phyloP scores from a whole-genome alignment of 2,329 filamentous ascomycete genomes.

The Apiospora phragmitis region DNA sequence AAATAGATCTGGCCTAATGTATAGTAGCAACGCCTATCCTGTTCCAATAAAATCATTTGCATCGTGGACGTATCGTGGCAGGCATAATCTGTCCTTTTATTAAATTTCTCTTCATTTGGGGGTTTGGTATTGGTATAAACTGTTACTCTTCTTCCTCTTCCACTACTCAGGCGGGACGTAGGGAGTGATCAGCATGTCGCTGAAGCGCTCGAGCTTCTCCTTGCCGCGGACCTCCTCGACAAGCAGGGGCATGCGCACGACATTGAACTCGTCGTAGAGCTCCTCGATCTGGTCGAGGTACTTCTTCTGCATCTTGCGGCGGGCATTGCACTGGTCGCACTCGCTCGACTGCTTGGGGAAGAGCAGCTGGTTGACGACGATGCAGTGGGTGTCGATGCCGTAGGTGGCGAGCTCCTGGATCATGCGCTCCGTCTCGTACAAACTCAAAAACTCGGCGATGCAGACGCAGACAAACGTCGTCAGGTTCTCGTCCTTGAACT shows the following conservation, averaged over 20 bases:
- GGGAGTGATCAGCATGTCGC: conserved; percentile 77
- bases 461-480: conserved; percentile 98
- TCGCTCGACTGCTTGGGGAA: conserved; percentile 83
- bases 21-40: not conserved
- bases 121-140: not conserved
- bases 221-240: conserved; percentile 96
- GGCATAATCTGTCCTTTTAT: not conserved
- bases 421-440: conserved; percentile 99
- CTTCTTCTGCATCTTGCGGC: conserved; percentile 98
- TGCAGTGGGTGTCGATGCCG: conserved; percentile 92
- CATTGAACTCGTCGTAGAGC: conserved; percentile 98
- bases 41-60: not conserved
- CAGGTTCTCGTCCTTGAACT: conserved; percentile 95
- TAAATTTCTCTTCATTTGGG: not conserved
- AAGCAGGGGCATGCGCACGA: conserved; percentile 95
- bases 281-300: conserved; percentile 99
- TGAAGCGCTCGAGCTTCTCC: conserved; percentile 89
- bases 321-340: conserved; percentile 93
- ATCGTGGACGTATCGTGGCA: not conserved
- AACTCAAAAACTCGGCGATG: conserved; percentile 92
- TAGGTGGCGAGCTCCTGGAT: conserved; percentile 96
- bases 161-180: conserved; percentile 64
- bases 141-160: not conserved
- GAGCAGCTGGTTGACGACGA: conserved; percentile 96
- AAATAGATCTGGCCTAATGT: not conserved